Evolutionary conservation across 2,329 filamentous ascomycete genomes (phyloP), one percentile per base, ranked within the genome.

Genomic region (Pyrenophora seminiperda): DNA sequence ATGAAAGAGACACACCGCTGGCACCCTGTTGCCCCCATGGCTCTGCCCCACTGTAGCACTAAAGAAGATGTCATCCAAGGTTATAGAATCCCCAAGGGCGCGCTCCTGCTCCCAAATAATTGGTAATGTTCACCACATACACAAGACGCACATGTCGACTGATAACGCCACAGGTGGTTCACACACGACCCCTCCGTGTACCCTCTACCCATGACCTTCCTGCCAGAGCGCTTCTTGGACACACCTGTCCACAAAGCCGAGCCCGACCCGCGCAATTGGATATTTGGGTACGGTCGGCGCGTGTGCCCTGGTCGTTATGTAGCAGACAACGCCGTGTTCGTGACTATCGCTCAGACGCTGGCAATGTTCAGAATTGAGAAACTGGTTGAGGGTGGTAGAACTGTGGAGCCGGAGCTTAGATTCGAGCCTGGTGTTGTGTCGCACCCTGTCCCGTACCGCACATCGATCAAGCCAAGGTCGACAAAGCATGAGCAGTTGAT

Each of bases 331-430:
- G 70, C 74, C 1, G 40, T 79, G 0, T 79, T 71, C 47, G 56
- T 77, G 11, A 75, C 61, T 13, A 71, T 78, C 11, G 77, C 73
- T 0, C 77, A 78, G 17, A 64, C 72, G 0, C 62, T 85, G 1
- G 73, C 81, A 0, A 76, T 76, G 0, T 83, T 83, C 45, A 66
- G 73, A 3, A 67, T 82, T 11, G 52, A 56, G 10, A 77, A 77
- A 45, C 53, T 56, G 0, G 47, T 74, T 5, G 68, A 72, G 17
- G 63, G 75, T 4, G 79, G 75, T 0, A 67, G 60, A 14, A 67
- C 70, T 7, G 60, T 78, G 0, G 74, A 72, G 17, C 65, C 72
- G 0, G 59, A 66, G 15, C 33, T 74, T 0, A 61, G 70, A 22
- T 76, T 77, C 33, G 58, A 67, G 50, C 53, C 67, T 2, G 75